A percentile compares a stretch with the other conserved stretches of the same genome.
These are phyloP conservation scores for Esteya vermicola DNA, from an alignment of 2,329 filamentous ascomycete genomes.

Conservation along the genomic window DNA sequence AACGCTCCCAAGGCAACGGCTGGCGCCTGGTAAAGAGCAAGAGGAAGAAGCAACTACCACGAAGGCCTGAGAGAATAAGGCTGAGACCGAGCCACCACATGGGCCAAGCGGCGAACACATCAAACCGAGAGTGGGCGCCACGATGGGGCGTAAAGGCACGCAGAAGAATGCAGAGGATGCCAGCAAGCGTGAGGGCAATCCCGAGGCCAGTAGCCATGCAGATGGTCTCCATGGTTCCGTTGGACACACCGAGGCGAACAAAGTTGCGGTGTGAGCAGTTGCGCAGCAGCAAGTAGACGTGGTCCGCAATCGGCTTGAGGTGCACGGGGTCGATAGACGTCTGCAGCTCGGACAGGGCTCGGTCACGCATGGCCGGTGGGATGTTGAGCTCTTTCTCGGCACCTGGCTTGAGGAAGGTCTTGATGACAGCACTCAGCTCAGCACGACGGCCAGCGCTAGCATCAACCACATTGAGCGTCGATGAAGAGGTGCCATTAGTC, in stretches of 20 bases:
- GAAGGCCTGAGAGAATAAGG: conserved; percentile 26
- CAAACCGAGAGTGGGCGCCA: conserved; percentile 25
- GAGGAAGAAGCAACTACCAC: conserved; percentile 32
- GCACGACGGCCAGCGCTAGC: conserved; percentile 11
- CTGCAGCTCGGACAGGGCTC: conserved; percentile 21
- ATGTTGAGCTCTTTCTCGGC: conserved; percentile 33
- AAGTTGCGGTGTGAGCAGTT: conserved; percentile 36
- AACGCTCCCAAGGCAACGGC: conserved; percentile 31
- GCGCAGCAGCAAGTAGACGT: conserved; percentile 29
- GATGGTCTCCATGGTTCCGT: conserved; percentile 33
- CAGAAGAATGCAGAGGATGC: conserved; percentile 24
- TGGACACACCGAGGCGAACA: conserved; percentile 37
- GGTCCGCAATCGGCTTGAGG: conserved; percentile 28
- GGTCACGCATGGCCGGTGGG: conserved; percentile 24
- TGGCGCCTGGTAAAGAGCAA: conserved; percentile 30
- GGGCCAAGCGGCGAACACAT: conserved; percentile 27
- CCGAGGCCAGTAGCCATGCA: conserved; percentile 30
- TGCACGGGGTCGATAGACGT: conserved; percentile 21
- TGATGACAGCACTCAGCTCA: conserved; percentile 23
- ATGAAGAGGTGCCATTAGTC: no score
- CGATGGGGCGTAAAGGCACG: conserved; percentile 23
- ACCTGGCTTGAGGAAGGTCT: conserved; percentile 24
- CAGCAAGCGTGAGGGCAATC: conserved; percentile 23
- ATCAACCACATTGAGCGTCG: conserved; percentile 8
- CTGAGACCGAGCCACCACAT: conserved; percentile 30